Base-by-base conservation (phyloP, 2,329 filamentous ascomycete species). In the Cladophialophora chaetospira region DNA sequence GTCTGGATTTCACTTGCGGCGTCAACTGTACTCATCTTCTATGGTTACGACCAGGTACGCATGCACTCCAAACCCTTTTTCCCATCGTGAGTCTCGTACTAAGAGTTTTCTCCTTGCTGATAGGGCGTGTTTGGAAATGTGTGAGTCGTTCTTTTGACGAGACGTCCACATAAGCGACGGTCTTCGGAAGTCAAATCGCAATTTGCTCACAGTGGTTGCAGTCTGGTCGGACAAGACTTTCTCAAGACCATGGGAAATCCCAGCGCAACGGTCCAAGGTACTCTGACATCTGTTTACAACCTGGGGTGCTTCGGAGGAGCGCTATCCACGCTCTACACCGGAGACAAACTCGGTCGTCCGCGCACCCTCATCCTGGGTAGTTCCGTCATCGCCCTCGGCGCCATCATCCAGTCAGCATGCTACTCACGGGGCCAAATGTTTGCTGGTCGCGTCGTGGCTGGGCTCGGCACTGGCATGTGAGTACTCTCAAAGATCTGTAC, bases 1-100 rank as follows among this genome's bases (percentile, higher is more conserved):
- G 70, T 81, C 13, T 80, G 78, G 78, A 80, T 81, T 38, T 78
- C 75, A 4, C 69, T 81, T 15, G 77, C 78, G 10, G 77, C 78
- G 1, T 77, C 73, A 1, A 81, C 77, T 0, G 77, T 80, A 3
- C 68, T 80, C 19, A 70, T 80, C 52, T 80, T 81, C 64, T 81
- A 80, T 58, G 77, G 74, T 25, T 76, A 75, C 51, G 72, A 75
- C 48, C 72, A 75, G 65, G 70, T 72, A 61, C 31, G 57, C 33
- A 15, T 35, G 36, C 36, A 19, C 36, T 40, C 23, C 6, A 19
- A 40, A 40, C 26, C 17, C 2, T 15, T 15, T 17, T 26, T 35
- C 13, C 31, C 9, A 26, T 5, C 38, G 3, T 17, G 23, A 26
- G 4, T 10, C 5, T 38, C 21, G 13, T 28, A 13, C 53, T 55